phyloP scores from a whole-genome alignment of 345 rosid species.

The Camelina neglecta region DNA sequence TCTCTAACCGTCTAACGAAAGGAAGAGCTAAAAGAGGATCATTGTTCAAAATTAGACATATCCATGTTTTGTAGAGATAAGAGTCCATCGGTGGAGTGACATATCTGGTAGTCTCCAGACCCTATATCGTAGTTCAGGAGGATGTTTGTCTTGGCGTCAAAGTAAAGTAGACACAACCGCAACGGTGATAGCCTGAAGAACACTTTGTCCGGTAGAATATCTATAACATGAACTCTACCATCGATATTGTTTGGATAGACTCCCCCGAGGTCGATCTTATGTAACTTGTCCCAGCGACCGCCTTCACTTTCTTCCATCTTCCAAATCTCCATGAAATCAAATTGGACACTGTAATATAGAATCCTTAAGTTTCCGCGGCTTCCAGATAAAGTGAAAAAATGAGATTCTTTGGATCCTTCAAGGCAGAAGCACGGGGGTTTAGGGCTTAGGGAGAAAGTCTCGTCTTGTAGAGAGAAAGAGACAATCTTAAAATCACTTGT shows the following conservation, averaged over 20 bases:
- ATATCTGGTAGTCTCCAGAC: neutral
- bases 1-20: neutral
- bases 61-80: neutral
- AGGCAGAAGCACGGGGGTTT: conserved; percentile 3
- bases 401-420: neutral
- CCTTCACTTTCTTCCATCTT: neutral
- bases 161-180: neutral
- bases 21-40: neutral
- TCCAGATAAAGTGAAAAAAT: conserved; percentile 1
- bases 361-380: conserved; percentile 8
- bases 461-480: conserved; percentile 1
- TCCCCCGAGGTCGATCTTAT: neutral
- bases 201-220: neutral
- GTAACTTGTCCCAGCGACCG: neutral
- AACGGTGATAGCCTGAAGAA: neutral
- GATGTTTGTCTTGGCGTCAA: conserved; percentile 1
- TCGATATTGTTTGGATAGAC: neutral
- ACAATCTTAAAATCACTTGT: conserved; percentile 10
- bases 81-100: conserved; percentile 16
- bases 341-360: neutral
- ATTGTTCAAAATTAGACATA: neutral
- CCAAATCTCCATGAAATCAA: neutral
- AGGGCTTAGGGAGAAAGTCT: conserved; percentile 7
- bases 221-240: conserved; percentile 1
- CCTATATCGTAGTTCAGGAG: neutral